Evolutionary conservation across 768 basidiomycete genomes (phyloP).

Genomic region (Astraeus odoratus): DNA sequence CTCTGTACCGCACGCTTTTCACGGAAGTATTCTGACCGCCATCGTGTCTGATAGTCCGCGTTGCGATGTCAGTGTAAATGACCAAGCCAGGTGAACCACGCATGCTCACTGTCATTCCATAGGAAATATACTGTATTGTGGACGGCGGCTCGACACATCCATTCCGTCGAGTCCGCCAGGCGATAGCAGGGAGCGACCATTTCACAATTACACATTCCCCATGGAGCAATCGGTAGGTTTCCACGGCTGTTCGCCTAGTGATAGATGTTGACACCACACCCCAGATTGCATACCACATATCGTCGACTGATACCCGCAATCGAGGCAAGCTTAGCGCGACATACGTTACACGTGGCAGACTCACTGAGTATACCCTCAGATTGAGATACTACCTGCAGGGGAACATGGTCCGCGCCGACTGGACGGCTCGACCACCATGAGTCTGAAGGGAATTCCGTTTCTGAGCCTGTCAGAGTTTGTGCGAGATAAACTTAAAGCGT

Average conservation of each 20-base stretch:
- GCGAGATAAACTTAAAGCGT: constrained; percentile 76
- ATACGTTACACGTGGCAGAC: constrained; percentile 2
- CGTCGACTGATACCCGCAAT: constrained; percentile 70
- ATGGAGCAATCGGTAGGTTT: constrained; percentile 74
- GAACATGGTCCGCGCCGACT: constrained; percentile 75
- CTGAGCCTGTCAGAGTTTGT: constrained; percentile 82
- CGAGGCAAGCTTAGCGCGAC: constrained; percentile 42
- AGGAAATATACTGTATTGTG: constrained; percentile 86
- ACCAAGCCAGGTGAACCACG: neutral
- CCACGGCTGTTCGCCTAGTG: neutral
- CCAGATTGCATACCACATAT: constrained; percentile 69
- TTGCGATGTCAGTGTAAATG: constrained; percentile 47
- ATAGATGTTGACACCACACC: neutral
- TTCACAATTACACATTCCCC: constrained; percentile 66
- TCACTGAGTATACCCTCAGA: constrained; percentile 34
- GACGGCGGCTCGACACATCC: constrained; percentile 68
- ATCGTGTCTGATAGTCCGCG: constrained; percentile 58
- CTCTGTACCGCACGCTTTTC: constrained; percentile 72
- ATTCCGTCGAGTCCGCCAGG: constrained; percentile 76
- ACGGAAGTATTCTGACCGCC: constrained; percentile 68
- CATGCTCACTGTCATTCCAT: constrained; percentile 12
- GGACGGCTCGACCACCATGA: constrained; percentile 61
- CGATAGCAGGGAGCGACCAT: constrained; percentile 54
- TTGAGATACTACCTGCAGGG: constrained; percentile 78
- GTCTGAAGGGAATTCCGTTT: constrained; percentile 67